phyloP scores from a whole-genome alignment of 495 filamentous ascomycete genomes.

The Xeromyces bisporus region DNA sequence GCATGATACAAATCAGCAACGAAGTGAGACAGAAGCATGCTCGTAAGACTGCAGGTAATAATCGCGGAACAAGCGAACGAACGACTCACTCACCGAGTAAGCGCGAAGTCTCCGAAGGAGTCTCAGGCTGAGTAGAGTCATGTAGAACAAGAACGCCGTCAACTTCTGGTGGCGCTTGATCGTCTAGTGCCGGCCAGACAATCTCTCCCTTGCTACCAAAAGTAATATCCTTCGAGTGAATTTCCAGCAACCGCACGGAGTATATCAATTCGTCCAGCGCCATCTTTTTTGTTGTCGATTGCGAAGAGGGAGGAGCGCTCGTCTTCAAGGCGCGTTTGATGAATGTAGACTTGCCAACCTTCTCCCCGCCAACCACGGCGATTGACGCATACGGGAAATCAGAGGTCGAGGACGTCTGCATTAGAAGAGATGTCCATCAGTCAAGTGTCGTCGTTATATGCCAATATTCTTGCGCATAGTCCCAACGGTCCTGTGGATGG shows the following conservation, averaged over 20 bases:
- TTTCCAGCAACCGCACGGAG: slow-evolving; percentile 65
- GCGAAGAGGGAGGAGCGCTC: slow-evolving; percentile 37
- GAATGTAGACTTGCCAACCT: slow-evolving; percentile 82
- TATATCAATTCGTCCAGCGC: slow-evolving; percentile 61
- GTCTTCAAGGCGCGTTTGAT: slow-evolving; percentile 65
- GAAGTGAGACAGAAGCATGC: not conserved
- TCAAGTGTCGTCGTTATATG: no score
- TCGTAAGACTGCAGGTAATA: no score
- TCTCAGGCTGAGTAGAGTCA: slow-evolving; percentile 62
- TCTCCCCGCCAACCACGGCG: slow-evolving; percentile 62
- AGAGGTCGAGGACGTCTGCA: slow-evolving; percentile 13
- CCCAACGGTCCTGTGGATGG: no score
- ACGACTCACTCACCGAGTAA: slow-evolving; percentile 49
- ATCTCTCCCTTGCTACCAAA: slow-evolving; percentile 40
- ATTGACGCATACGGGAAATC: slow-evolving; percentile 50
- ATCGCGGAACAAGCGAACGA: no score
- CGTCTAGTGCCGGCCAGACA: slow-evolving; percentile 59
- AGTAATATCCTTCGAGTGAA: slow-evolving; percentile 28
- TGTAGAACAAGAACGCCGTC: slow-evolving; percentile 76
- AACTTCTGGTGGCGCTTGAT: slow-evolving; percentile 49
- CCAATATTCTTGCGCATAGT: no score
- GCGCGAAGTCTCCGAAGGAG: slow-evolving; percentile 46
- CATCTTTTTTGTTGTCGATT: slow-evolving; percentile 49
- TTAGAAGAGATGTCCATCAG: slow-evolving; percentile 13
- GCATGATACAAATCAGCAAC: slow-evolving; percentile 1